These are phyloP conservation scores for Ichthyophthirius multifiliis DNA, from an alignment of 169 alveolate species.

Conservation along the genomic window DNA sequence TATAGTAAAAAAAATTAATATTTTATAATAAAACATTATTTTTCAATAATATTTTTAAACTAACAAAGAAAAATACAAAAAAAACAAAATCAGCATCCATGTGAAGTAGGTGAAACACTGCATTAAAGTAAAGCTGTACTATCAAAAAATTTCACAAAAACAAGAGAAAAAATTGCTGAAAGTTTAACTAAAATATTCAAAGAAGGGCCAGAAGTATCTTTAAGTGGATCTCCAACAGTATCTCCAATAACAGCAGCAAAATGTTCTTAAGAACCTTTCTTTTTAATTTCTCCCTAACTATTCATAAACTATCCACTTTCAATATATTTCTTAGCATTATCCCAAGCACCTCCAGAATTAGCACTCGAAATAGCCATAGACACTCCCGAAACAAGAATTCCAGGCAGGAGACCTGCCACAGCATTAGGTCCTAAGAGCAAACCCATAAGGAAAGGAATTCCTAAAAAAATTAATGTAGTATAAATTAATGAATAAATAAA, in stretches of 20 bases:
- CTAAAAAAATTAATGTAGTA: conserved; percentile 1
- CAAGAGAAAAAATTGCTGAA: conserved; percentile 25
- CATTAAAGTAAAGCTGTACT: conserved; percentile 33
- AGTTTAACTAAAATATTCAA: conserved; percentile 32
- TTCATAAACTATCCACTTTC: conserved; percentile 43
- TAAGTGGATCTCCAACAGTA: conserved; percentile 77
- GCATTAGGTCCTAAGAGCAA: conserved; percentile 62
- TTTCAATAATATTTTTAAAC: too few relatives aligned
- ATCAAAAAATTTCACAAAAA: conserved; percentile 7
- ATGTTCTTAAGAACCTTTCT: conserved; percentile 60
- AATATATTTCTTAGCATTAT: conserved; percentile 72
- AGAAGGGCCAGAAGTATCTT: conserved; percentile 74
- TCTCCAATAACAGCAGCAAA: conserved; percentile 71
- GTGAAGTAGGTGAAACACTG: conserved; percentile 6
- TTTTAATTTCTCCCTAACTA: not conserved
- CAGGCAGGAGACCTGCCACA: conserved; percentile 48
- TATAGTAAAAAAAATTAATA: too few relatives aligned
- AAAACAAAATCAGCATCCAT: too few relatives aligned
- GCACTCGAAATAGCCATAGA: conserved; percentile 68
- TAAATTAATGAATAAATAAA: not conserved
- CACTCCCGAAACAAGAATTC: conserved; percentile 66
- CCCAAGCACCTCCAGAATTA: conserved; percentile 83
- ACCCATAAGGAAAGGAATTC: conserved; percentile 64
- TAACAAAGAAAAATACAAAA: too few relatives aligned
- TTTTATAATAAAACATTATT: too few relatives aligned